Conservation (phyloP, 257 asterid genomes). For the Verbena officinalis region DNA sequence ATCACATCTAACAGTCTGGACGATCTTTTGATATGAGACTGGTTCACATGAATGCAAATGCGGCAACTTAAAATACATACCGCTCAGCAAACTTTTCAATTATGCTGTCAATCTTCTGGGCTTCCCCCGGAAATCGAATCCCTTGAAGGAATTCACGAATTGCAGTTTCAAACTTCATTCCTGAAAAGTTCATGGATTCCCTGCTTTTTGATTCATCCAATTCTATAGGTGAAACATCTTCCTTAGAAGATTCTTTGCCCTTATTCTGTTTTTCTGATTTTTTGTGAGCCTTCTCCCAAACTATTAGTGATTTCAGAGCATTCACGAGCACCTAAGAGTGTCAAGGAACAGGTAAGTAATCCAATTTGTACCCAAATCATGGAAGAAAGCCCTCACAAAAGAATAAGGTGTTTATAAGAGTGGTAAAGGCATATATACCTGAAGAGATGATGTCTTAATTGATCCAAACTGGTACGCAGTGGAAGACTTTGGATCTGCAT, state of each 20-base stretch:
- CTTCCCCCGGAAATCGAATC: constrained; percentile 91
- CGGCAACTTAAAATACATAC: constrained; percentile 48
- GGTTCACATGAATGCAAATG: constrained; percentile 25
- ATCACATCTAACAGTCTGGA: neutral
- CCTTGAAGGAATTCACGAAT: constrained; percentile 85
- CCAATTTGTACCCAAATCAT: constrained; percentile 3
- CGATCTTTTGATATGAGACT: neutral
- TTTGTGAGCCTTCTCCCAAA: constrained; percentile 84
- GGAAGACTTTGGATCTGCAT: constrained; percentile 78
- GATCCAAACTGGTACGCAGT: constrained; percentile 69
- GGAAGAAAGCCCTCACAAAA: constrained; percentile 29
- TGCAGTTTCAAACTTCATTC: constrained; percentile 81
- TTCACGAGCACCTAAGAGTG: constrained; percentile 80
- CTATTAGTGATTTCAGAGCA: constrained; percentile 76
- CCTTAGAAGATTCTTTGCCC: constrained; percentile 44
- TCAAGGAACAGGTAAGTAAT: constrained; percentile 29
- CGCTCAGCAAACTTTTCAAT: constrained; percentile 96
- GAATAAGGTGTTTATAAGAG: constrained; percentile 7
- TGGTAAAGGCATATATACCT: constrained; percentile 50
- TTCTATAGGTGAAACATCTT: constrained; percentile 47
- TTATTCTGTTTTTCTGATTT: constrained; percentile 55
- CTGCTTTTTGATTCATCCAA: constrained; percentile 41
- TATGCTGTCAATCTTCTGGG: constrained; percentile 93
- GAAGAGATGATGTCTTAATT: constrained; percentile 82
- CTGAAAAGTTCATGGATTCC: constrained; percentile 86